Conservation (phyloP, 139 green algal species). For the Astrephomene gubernaculifera region DNA sequence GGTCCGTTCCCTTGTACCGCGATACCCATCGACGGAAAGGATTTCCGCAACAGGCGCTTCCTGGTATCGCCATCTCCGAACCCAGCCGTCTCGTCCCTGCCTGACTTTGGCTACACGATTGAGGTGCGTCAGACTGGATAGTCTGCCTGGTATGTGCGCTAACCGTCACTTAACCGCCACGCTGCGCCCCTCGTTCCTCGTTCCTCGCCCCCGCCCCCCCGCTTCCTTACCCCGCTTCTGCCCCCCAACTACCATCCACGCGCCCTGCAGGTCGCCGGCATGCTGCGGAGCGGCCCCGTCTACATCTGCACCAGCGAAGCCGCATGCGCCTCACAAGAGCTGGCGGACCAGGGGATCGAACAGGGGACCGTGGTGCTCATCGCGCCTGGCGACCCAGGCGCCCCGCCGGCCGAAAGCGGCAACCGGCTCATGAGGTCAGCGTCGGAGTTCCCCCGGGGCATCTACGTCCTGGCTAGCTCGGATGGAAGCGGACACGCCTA, state of each 20-base stretch:
- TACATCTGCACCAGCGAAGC: neutral
- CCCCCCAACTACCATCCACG: too few species aligned
- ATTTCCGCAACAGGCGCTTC: slow-evolving; percentile 21
- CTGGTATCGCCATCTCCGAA: neutral
- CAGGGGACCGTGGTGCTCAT: neutral
- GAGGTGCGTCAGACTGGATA: slow-evolving; percentile 9
- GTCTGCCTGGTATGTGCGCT: too few species aligned
- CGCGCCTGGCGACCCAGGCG: too few species aligned
- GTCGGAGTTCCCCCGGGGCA: neutral
- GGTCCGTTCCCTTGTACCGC: slow-evolving; percentile 7
- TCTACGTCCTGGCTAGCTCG: neutral
- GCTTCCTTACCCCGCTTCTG: too few species aligned
- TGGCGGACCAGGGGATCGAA: neutral
- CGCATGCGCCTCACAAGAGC: neutral
- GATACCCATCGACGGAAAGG: neutral
- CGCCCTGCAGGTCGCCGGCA: neutral
- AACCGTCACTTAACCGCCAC: too few species aligned
- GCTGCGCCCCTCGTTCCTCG: too few species aligned
- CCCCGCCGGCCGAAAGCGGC: too few species aligned
- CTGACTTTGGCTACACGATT: neutral
- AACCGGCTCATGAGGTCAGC: neutral
- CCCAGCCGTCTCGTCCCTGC: neutral
- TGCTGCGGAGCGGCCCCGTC: neutral
- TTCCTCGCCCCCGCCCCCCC: too few species aligned
- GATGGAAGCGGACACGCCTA: neutral